Evolutionary conservation across 1,284 basidiomycete genomes (phyloP), one percentile per base, ranked within the genome.

Genomic region (Lentinula novae-zelandiae): DNA sequence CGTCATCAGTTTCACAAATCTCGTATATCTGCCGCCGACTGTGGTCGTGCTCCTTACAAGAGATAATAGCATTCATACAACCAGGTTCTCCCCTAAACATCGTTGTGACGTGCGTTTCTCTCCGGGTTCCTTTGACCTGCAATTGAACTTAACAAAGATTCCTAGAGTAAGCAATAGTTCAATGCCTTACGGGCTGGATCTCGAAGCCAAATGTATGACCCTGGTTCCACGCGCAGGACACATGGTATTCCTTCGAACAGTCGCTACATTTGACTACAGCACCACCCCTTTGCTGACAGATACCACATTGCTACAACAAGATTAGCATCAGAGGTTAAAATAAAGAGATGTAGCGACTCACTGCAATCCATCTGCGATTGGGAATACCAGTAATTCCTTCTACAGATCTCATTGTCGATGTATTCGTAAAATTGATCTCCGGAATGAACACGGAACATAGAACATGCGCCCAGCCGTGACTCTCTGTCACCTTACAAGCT

Each of bases 401-500:
- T 12, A 94, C 91, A 12, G 87, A 75, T 54, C 89, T 86, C 58
- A 96, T 77, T 51, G 82, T 82, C 10, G 76, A 68, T 0, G 90
- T 82, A 71, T 95, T 89, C 22, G 90, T 89, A 72, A 90, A 96
- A 17, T 79, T 80, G 6, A 96, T 77, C 68, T 97, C 95, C 3
- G 90, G 89, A 36, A 89, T 85, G 76, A 95, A 98, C 0, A 92
- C 84, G 1, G 95, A 85, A 75, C 96, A 98, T 0, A 98, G 73
- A 20, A 95, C 79, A 71, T 99, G 96, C 0, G 88, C 88, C 93
- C 95, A 98, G 63, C 93, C 92, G 73, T 92, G 90, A 31, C 93
- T 91, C 76, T 98, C 96, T 0, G 96, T 98, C 4, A 93, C 93
- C 72, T 98, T 98, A 71, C 92, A 87, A 3, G 89, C 91, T 46